These are phyloP conservation scores for Polygonum aviculare DNA, from an alignment of 148 eudicot species.

Conservation along the genomic window DNA sequence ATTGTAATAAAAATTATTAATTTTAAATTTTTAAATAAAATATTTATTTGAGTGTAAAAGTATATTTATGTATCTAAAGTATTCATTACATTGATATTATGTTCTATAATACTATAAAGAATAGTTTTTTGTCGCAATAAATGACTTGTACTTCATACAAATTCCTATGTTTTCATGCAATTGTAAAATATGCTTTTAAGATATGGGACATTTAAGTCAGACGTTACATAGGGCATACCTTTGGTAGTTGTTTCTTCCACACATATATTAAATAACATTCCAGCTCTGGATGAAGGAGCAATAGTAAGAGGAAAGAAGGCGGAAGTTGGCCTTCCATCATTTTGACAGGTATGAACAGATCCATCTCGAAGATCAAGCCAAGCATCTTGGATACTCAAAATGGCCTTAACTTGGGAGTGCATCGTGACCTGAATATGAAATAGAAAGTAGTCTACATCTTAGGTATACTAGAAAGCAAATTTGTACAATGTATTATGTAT, in stretches of 20 bases:
- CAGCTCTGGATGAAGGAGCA: constrained; percentile 78
- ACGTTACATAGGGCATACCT: too few species aligned
- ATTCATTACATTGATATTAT: too few species aligned
- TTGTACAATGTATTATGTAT: background rate
- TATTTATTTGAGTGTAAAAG: too few species aligned
- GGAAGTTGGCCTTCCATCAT: constrained; percentile 69
- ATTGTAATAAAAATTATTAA: too few species aligned
- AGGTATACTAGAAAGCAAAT: background rate
- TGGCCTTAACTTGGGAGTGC: constrained; percentile 89
- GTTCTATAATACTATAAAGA: too few species aligned
- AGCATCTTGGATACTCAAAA: constrained; percentile 77
- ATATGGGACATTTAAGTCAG: too few species aligned
- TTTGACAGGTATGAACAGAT: constrained; percentile 65
- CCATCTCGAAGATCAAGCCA: constrained; percentile 99
- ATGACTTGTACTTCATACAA: too few species aligned
- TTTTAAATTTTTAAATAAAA: too few species aligned
- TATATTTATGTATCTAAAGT: too few species aligned
- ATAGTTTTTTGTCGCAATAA: too few species aligned
- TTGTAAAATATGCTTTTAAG: too few species aligned
- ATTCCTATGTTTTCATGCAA: too few species aligned
- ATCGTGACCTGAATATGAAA: constrained; percentile 54
- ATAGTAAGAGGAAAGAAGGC: constrained; percentile 75
- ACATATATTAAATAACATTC: constrained; percentile 70
- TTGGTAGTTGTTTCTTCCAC: constrained; percentile 25
- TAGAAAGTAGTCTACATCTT: background rate